A percentile compares a stretch with the other conserved stretches of the same genome.
Conservation (phyloP, 75 land plant species). For the Isoetes taiwanensis region DNA sequence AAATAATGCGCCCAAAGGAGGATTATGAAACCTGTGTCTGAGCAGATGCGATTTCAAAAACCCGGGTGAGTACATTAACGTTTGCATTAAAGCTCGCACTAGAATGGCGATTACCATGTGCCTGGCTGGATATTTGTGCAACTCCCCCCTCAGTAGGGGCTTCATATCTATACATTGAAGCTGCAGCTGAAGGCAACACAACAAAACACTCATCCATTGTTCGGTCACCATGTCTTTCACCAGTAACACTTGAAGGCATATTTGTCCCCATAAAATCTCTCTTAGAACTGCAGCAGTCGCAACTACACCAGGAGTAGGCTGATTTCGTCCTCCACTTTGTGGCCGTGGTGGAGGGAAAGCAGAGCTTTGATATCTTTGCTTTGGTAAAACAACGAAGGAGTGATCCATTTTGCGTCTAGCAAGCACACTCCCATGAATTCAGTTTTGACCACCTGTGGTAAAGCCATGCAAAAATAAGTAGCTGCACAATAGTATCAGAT, state of each 20-base stretch:
- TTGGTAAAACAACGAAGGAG: constrained; percentile 84
- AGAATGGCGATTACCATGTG: constrained; percentile 15
- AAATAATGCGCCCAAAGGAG: too few relatives aligned
- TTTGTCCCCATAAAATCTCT: too few relatives aligned
- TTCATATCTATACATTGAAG: constrained; percentile 74
- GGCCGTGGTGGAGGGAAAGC: constrained; percentile 70
- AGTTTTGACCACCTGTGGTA: too few relatives aligned
- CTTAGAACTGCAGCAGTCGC: too few relatives aligned
- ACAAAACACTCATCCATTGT: constrained; percentile 98
- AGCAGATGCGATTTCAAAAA: constrained; percentile 78
- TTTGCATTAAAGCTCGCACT: constrained; percentile 72
- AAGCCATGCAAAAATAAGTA: constrained; percentile 39
- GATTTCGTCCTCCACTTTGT: constrained; percentile 24
- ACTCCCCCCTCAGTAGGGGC: constrained; percentile 29
- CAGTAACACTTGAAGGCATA: constrained; percentile 3
- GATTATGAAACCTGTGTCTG: constrained; percentile 98
- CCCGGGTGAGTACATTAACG: constrained; percentile 67
- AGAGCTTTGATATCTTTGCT: constrained; percentile 36
- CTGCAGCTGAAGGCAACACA: constrained; percentile 82
- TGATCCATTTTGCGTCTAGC: constrained; percentile 77
- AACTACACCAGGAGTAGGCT: constrained; percentile 27
- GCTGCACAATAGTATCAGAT: constrained; percentile 59
- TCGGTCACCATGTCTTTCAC: constrained; percentile 34
- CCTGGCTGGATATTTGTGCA: too few relatives aligned
- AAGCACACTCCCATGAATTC: constrained; percentile 58